A percentile compares a stretch with the other conserved stretches of the same genome.
These are phyloP conservation scores for Diaporthe australafricana DNA, from an alignment of 2,329 filamentous ascomycete genomes.

Conservation along the genomic window DNA sequence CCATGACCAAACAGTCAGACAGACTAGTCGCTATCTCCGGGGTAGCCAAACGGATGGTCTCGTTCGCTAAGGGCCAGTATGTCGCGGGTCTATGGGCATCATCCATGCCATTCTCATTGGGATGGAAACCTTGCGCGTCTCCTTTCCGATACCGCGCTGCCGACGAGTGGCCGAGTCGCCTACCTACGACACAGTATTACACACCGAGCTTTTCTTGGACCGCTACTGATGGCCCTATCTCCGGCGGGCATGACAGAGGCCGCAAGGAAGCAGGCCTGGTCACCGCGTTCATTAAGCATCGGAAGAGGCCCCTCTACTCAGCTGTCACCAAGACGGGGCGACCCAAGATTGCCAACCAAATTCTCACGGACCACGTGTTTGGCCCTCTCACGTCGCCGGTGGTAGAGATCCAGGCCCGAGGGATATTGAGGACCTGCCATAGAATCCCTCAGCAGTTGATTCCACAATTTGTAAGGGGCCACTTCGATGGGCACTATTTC, in stretches of 20 bases:
- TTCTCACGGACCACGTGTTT: not conserved
- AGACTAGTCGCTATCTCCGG: not conserved
- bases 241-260: too few species aligned
- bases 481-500: too few species aligned
- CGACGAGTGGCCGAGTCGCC: not conserved
- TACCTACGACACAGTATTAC: not conserved
- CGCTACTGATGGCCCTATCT: too few species aligned
- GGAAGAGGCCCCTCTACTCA: not conserved
- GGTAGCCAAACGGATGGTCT: not conserved
- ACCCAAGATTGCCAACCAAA: not conserved
- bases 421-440: not conserved
- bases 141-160: too few species aligned
- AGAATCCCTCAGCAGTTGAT: too few species aligned
- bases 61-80: not conserved
- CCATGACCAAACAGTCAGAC: not conserved
- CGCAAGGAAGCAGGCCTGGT: too few species aligned
- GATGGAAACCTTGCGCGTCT: not conserved
- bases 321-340: not conserved
- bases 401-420: not conserved
- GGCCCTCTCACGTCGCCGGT: not conserved
- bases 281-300: not conserved
- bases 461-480: too few species aligned
- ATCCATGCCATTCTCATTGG: not conserved
- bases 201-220: not conserved
- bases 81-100: not conserved